A percentile compares a stretch with the other conserved stretches of the same genome.
These are phyloP conservation scores for Monosporascus sp. DNA, from an alignment of 2,329 filamentous ascomycete genomes.

Conservation along the genomic window DNA sequence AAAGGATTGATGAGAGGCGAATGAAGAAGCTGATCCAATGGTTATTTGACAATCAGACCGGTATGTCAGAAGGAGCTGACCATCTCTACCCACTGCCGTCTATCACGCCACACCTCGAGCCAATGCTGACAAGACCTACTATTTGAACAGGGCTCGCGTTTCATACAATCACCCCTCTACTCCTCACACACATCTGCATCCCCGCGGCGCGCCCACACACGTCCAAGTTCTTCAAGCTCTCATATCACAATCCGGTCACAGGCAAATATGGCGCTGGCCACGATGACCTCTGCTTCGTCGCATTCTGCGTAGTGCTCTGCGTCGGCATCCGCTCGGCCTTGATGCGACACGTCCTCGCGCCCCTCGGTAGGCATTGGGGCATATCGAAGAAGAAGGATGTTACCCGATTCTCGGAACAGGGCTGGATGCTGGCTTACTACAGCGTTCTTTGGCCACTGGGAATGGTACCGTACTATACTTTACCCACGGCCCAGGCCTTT, in stretches of 20 bases:
- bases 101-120: no score
- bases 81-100: no score
- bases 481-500: not conserved
- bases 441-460: constrained; percentile 74
- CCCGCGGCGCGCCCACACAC: constrained; percentile 70
- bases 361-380: constrained; percentile 65
- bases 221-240: constrained; percentile 76
- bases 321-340: constrained; percentile 74
- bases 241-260: constrained; percentile 67
- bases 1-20: no score
- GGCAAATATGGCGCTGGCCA: constrained; percentile 68
- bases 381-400: constrained; percentile 68
- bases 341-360: constrained; percentile 84
- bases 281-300: constrained; percentile 71
- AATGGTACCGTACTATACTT: constrained; percentile 51
- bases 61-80: no score
- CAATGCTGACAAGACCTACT: no score
- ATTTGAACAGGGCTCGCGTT: constrained; percentile 62
- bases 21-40: no score
- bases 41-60: no score
- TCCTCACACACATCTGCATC: constrained; percentile 72
- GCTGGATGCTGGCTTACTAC: constrained; percentile 83
- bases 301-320: constrained; percentile 73
- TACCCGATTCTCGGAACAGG: constrained; percentile 85
- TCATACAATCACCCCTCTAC: constrained; percentile 73